phyloP scores from a whole-genome alignment of 1,139 yeast genomes.

The Williopsis jadinii region DNA sequence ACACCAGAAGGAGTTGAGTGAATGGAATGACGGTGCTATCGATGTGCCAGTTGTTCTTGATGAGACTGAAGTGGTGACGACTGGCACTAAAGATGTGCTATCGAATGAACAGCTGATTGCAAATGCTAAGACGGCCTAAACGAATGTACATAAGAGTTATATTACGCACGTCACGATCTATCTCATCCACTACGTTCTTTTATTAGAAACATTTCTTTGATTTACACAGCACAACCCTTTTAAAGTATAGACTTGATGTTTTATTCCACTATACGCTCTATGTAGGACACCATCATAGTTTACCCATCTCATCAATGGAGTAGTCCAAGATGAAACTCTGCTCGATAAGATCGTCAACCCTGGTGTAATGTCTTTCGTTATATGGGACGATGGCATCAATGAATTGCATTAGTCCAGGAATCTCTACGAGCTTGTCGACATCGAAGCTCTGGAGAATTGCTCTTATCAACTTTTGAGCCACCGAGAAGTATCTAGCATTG shows the following conservation, averaged over 20 bases:
- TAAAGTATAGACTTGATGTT: background rate
- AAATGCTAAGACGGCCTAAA: too few species aligned
- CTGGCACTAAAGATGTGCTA: background rate
- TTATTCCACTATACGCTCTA: background rate
- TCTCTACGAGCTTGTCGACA: slow-evolving; percentile 48
- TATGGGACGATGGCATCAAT: slow-evolving; percentile 79
- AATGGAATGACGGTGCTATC: slow-evolving; percentile 39
- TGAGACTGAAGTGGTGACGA: slow-evolving; percentile 7
- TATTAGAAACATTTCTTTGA: background rate
- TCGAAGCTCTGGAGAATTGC: slow-evolving; percentile 52
- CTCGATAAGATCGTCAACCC: slow-evolving; percentile 76
- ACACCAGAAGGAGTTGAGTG: slow-evolving; percentile 59
- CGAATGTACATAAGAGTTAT: too few species aligned
- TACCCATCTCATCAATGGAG: slow-evolving; percentile 72
- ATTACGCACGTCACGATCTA: too few species aligned
- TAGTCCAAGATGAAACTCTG: slow-evolving; percentile 82
- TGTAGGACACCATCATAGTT: slow-evolving; percentile 9
- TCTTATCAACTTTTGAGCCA: slow-evolving; percentile 70
- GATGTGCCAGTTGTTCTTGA: slow-evolving; percentile 23
- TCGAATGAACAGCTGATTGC: too few species aligned
- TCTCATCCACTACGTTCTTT: too few species aligned
- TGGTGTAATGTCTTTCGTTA: slow-evolving; percentile 72
- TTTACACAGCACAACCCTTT: background rate
- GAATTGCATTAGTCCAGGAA: slow-evolving; percentile 60
- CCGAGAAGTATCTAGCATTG: slow-evolving; percentile 70